Base-by-base conservation (phyloP, 192 early-diverging fungal genomes). In the Backusella mclennaniae region DNA sequence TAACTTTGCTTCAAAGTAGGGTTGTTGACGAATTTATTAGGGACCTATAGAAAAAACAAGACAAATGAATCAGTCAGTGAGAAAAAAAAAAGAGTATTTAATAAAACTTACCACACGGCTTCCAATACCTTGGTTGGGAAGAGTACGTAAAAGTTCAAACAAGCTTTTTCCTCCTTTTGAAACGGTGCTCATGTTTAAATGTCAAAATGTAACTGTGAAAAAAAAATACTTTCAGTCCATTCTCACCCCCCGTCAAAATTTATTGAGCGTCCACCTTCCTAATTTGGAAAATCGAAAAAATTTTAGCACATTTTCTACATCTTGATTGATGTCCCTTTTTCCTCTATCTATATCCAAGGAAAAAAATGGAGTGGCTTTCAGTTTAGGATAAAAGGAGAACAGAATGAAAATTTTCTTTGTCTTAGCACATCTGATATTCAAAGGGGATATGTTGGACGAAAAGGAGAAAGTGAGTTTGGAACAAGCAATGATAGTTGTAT, bases 181-280 rank as follows among this genome's bases (percentile, higher is more conserved):
- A 49, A 76, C 4, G 6, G 74, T 66, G 44, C 69, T 70, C 67
- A 69, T 69, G n/a, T 36, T 69, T 5, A 49, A 44, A 14, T 44
- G 42, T 44, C 42, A 38, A 39, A 69, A 70, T 39, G 12, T n/a
- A 39, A 35, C 9, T 3, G 21, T 23, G 17, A 70, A 26, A 26
- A 70, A 42, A 70, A 46, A 77, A 76, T 6, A 75, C 88, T 88
- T 66, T 86, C 81, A 3, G 88, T 39, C 11, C 11, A 11, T 11
- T 39, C 38, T 39, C 9, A 39, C 86, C 38, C 92, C 93, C 36
- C 92, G 85, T 59, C 21, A 59, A 23, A 23, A 26, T 23, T 23
- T 11, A 23, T 9, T 11, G 9, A 26, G 23, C 23, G 11, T 12
- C 53, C 21, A 59, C 21, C 17, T 59, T 59, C 53, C 53, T 59